phyloP scores from a whole-genome alignment of 2,329 filamentous ascomycete species.

The Cytospora schulzeri region DNA sequence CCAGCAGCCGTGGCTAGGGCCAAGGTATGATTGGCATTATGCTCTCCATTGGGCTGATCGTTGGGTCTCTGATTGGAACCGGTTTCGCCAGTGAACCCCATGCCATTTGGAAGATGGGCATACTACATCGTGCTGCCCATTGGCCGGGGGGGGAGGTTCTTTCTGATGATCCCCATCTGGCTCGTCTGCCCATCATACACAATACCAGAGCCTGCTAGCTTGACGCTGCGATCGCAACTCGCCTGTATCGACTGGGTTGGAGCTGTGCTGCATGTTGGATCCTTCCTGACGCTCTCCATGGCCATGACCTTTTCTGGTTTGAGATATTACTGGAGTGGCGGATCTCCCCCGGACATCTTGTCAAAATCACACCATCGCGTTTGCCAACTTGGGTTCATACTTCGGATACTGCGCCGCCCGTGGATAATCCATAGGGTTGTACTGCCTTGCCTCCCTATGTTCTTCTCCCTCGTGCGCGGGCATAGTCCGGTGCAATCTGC shows the following conservation, averaged over 20 bases:
- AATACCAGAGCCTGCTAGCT: background rate
- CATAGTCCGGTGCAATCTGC: background rate
- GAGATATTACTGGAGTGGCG: background rate
- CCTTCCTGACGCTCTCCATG: background rate
- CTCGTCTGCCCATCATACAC: background rate
- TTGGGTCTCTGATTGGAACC: background rate
- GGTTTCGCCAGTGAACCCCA: background rate
- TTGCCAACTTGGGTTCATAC: background rate
- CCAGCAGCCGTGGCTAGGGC: background rate
- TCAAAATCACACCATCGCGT: background rate
- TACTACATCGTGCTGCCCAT: background rate
- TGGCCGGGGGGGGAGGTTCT: too few relatives aligned
- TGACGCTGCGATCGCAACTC: background rate
- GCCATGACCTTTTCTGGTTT: background rate
- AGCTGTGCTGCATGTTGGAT: background rate
- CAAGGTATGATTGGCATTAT: background rate
- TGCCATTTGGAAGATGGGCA: background rate
- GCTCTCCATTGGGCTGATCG: background rate
- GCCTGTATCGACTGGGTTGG: background rate
- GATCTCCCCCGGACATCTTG: background rate
- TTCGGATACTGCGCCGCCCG: background rate
- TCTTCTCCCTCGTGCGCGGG: background rate
- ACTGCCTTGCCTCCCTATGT: background rate
- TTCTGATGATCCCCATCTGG: background rate
- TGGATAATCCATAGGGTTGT: background rate